Conservation (phyloP, 176 grass and related monocot species). For the Phyllostachys edulis region DNA sequence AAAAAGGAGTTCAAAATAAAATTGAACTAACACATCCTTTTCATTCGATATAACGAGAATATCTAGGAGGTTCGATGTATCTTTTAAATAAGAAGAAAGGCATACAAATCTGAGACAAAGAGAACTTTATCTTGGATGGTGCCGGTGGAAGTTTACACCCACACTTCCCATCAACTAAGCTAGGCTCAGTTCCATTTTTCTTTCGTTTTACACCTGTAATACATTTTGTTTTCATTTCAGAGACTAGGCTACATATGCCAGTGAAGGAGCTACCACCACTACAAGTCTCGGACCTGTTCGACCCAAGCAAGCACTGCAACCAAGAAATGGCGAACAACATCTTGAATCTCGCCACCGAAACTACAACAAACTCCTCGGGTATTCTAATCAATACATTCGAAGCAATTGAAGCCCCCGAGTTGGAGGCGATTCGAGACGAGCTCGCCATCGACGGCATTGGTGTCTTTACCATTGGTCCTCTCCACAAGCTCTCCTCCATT, state of each 20-base stretch:
- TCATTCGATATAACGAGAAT: no score
- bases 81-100: no score
- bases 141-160: no score
- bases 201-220: no score
- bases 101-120: no score
- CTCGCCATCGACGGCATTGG: neutral
- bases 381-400: constrained; percentile 29
- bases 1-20: no score
- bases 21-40: no score
- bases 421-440: neutral
- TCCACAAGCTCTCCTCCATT: constrained; percentile 33
- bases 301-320: neutral
- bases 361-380: neutral
- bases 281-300: constrained; percentile 22
- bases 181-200: no score
- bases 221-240: neutral
- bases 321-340: neutral
- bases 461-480: constrained; percentile 1
- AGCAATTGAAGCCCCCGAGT: constrained; percentile 19
- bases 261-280: constrained; percentile 29
- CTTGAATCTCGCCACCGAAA: neutral
- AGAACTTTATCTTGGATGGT: no score
- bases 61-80: no score
- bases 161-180: no score
- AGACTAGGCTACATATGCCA: neutral